phyloP scores from a whole-genome alignment of 371 early-diverging fungal species.

The Apophysomyces sp. region DNA sequence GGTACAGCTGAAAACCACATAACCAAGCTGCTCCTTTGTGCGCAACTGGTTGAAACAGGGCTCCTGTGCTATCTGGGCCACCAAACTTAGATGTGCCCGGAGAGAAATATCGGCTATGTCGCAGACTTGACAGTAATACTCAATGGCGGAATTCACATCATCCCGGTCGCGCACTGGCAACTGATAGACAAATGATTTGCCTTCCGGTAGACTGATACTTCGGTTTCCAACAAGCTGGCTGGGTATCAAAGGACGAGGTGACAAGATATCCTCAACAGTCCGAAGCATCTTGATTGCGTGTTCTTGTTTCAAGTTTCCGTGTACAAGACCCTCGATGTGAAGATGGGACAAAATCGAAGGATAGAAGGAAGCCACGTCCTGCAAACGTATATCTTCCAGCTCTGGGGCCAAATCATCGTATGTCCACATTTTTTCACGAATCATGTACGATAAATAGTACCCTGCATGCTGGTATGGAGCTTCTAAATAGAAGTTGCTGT shows the following conservation, averaged over 20 bases:
- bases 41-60: slow-evolving; percentile 91
- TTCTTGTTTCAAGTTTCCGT: slow-evolving; percentile 73
- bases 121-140: slow-evolving; percentile 71
- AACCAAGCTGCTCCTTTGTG: slow-evolving; percentile 88
- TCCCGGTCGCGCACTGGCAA: slow-evolving; percentile 66
- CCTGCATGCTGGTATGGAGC: slow-evolving; percentile 77
- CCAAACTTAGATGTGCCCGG: slow-evolving; percentile 61
- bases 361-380: slow-evolving; percentile 69
- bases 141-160: slow-evolving; percentile 85
- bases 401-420: slow-evolving; percentile 68
- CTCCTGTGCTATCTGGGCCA: slow-evolving; percentile 78
- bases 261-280: slow-evolving; percentile 48
- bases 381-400: slow-evolving; percentile 54
- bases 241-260: slow-evolving; percentile 59
- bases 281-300: slow-evolving; percentile 60
- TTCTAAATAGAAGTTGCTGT: slow-evolving; percentile 68
- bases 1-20: slow-evolving; percentile 76
- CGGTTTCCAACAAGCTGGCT: slow-evolving; percentile 61
- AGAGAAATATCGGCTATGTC: slow-evolving; percentile 45
- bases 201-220: slow-evolving; percentile 57
- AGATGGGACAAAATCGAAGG: slow-evolving; percentile 63
- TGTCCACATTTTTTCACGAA: slow-evolving; percentile 77
- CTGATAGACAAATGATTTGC: slow-evolving; percentile 45
- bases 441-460: slow-evolving; percentile 66
- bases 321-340: slow-evolving; percentile 79